Evolutionary conservation across 495 filamentous ascomycete genomes (phyloP), one percentile per base, ranked within the genome.

Genomic region (Daldinia bambusicola): DNA sequence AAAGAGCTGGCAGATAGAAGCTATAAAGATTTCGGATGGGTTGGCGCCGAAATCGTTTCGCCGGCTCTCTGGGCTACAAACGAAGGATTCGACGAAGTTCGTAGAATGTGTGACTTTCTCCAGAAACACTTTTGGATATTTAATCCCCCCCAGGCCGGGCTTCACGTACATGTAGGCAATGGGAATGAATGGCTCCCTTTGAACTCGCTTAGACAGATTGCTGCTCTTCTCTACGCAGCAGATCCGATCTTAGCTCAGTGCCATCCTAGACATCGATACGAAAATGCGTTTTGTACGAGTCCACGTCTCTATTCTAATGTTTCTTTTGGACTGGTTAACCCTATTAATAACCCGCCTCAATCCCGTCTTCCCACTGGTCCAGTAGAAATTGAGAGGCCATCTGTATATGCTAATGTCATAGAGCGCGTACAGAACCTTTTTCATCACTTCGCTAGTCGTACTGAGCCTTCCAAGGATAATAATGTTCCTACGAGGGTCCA

Each of bases 141-240:
- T 14, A 63, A 56, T 2, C 6, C 59, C 0, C 10, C 6, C 4
- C 0, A 51, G 1, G 37, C 67, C 1, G 74, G 71, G 0, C 40
- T 76, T n/a, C 74, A 76, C 31, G 60, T 68, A 5, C 74, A 76
- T 41, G 68, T 74, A 0, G 74, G 74, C 1, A 30, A 63, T 2
- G 74, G 74, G 0, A 48, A 41, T 2, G n/a, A 63, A 0, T 71
- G 63, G 36, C 59, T 69, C 1, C 38, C 67, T 1, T 10, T 69
- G 10, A 1, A 2, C 0, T 41, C 58, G 0, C 14, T 70, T 0
- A 50, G 63, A 10, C 60, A 48, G 2, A 66, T 75, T 9, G 74
- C 64, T 1, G 67, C 61, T 2, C 31, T 76, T 1, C 41, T 74
- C 0, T 61, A 70, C 1, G 63, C 61, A 6, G 64, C 55, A 6